Percentiles rank a stretch among this genome's conserved stretches.
Evolutionary conservation across 2,329 filamentous ascomycete genomes (phyloP).

Genomic region (Calonectria montana): DNA sequence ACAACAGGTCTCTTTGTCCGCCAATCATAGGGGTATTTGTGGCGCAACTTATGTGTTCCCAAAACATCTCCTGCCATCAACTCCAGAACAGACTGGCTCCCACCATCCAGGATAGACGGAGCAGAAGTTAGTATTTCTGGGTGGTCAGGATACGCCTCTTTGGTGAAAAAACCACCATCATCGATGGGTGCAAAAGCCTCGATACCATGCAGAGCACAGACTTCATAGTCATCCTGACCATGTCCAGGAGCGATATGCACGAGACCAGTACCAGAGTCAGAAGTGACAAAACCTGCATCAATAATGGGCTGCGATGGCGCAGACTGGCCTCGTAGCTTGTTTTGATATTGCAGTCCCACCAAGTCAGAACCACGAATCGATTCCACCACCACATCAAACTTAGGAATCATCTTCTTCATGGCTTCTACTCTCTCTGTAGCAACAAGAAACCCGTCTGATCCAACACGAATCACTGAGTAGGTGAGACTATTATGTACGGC

Average conservation of each 20-base stretch:
- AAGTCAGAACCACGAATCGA: slow-evolving; percentile 75
- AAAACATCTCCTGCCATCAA: slow-evolving; percentile 76
- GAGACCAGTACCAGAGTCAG: slow-evolving; percentile 91
- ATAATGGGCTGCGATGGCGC: slow-evolving; percentile 76
- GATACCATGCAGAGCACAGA: slow-evolving; percentile 78
- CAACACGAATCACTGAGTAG: slow-evolving; percentile 75
- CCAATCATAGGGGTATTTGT: slow-evolving; percentile 99
- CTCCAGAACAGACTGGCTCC: slow-evolving; percentile 75
- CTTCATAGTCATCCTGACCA: slow-evolving; percentile 95
- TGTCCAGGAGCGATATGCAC: slow-evolving; percentile 96
- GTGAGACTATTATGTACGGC: slow-evolving; percentile 80
- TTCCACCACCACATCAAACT: slow-evolving; percentile 64
- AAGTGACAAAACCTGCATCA: slow-evolving; percentile 88
- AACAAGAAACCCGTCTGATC: slow-evolving; percentile 73
- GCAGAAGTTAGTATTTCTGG: slow-evolving; percentile 74
- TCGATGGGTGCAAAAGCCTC: slow-evolving; percentile 85
- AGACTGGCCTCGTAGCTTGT: slow-evolving; percentile 72
- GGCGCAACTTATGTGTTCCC: slow-evolving; percentile 76
- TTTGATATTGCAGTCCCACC: slow-evolving; percentile 73
- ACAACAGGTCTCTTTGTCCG: slow-evolving; percentile 93
- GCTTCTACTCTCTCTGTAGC: slow-evolving; percentile 77
- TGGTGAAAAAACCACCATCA: slow-evolving; percentile 83
- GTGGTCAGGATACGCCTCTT: slow-evolving; percentile 78
- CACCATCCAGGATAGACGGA: slow-evolving; percentile 76
- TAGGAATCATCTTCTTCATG: slow-evolving; percentile 61